These are phyloP conservation scores for Erysimum cheiri DNA, from an alignment of 441 rosid genomes.

Conservation along the genomic window DNA sequence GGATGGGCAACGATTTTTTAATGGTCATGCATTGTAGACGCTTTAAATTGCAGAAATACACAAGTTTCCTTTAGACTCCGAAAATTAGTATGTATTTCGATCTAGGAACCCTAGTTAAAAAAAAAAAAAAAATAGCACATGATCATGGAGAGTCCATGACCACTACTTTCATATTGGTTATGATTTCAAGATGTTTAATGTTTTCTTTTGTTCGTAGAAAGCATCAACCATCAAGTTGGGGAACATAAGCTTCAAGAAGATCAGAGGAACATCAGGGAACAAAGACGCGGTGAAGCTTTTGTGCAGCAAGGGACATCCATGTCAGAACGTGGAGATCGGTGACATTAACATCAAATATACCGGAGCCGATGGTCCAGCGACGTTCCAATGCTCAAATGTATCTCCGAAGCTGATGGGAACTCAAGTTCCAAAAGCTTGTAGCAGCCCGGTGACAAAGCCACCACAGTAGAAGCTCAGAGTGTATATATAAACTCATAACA, in stretches of 20 bases:
- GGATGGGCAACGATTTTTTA: no score
- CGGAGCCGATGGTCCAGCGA: constrained; percentile 34
- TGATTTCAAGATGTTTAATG: background rate
- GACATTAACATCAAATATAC: constrained; percentile 32
- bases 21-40: no score
- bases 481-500: constrained; percentile 8
- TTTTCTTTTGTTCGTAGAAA: constrained; percentile 19
- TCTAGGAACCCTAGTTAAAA: no score
- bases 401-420: constrained; percentile 29
- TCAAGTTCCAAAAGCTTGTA: constrained; percentile 40
- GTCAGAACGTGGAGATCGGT: constrained; percentile 34
- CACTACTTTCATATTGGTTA: background rate
- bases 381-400: constrained; percentile 36
- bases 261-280: constrained; percentile 41
- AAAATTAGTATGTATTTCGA: no score
- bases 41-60: no score
- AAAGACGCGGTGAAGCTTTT: constrained; percentile 42
- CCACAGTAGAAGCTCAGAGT: constrained; percentile 24
- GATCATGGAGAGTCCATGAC: no score
- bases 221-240: constrained; percentile 35
- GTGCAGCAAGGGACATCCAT: constrained; percentile 35
- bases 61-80: no score
- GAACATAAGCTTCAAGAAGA: constrained; percentile 32
- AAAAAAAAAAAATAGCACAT: no score
- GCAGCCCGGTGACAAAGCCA: constrained; percentile 38